Evolutionary conservation across 352 stramenopile genomes (phyloP).

Genomic region (Phytopythium litorale): DNA sequence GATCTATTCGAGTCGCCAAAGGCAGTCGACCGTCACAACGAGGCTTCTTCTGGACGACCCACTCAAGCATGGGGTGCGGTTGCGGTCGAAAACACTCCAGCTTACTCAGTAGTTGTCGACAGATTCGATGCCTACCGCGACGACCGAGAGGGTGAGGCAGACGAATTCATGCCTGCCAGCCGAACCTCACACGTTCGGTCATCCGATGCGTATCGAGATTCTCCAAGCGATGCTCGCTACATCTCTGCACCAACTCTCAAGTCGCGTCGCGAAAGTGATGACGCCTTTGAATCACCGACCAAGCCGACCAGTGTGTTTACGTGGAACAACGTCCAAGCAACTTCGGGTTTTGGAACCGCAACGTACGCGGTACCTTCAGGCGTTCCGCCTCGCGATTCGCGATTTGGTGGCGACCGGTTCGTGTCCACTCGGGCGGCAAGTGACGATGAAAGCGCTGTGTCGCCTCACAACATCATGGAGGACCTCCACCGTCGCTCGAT

Average conservation of each 20-base stretch:
- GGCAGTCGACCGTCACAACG: conserved; percentile 2
- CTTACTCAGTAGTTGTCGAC: conserved; percentile 27
- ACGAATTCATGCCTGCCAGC: conserved; percentile 1
- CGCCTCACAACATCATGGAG: conserved; percentile 54
- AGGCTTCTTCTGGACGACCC: neutral
- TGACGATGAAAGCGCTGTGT: neutral
- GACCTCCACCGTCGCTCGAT: conserved; percentile 23
- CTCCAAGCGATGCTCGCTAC: neutral
- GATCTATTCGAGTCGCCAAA: conserved; percentile 71
- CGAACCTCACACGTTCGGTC: neutral
- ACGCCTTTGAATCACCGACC: neutral
- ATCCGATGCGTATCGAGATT: neutral
- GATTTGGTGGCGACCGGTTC: conserved; percentile 3
- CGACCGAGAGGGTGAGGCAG: conserved; percentile 23
- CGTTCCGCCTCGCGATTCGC: conserved; percentile 4
- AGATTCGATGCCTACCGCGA: conserved; percentile 44
- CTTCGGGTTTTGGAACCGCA: conserved; percentile 18
- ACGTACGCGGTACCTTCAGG: conserved; percentile 45
- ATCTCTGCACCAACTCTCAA: neutral
- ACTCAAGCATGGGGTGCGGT: conserved; percentile 11
- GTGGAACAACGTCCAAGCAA: conserved; percentile 33
- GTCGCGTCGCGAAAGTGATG: conserved; percentile 1
- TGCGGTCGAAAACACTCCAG: neutral
- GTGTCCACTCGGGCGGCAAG: neutral
- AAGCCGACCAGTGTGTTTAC: conserved; percentile 16